Base-by-base conservation (phyloP, 106 monocot genomes). In the Chionographis japonica region DNA sequence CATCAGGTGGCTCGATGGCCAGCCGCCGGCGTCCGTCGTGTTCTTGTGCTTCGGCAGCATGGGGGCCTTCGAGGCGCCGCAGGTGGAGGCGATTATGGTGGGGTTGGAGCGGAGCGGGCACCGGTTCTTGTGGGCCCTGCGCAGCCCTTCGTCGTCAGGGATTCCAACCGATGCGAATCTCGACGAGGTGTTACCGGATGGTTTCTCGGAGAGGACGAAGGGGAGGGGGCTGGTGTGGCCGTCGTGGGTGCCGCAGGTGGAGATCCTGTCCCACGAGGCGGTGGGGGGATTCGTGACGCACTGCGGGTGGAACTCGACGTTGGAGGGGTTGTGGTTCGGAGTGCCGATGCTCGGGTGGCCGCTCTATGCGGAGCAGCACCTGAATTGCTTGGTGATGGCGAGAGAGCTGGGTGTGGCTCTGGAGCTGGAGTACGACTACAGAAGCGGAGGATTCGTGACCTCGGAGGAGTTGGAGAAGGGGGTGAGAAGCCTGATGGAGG, bases 261-360 rank as follows among this genome's bases (percentile, higher is more conserved):
- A 60, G 4, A 67, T 78, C 5, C 43, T 78, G 36, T 36, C 52
- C 2, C 78, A 78, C 66, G 4, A 13, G 9, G 66, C 78, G n/a
- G 53, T 54, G 15, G 66, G 61, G 12, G 78, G 78, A 2, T 78
- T 78, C 67, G 59, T 78, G 65, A 72, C 72, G 14, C 78, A 78
- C 11, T 72, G 72, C 42, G 72, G 72, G 11, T 78, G 78, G 78
- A 78, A 78, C 46, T 78, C 78, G 40, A 36, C 12, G 6, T 36
- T 65, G 66, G 78, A 78, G 71, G 51, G 65, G 19, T 43, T 71
- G 65, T 71, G 71, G 64, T 57, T 27, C 37, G 78, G 71, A 7
- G 78, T 78, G 54, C 65, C 72, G 0, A 78, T 78, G 78, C 18
- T 72, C 5, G 59, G 58, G 3, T 78, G 78, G 78, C 78, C 78